A percentile compares a stretch with the other conserved stretches of the same genome.
These are phyloP conservation scores for Bolboschoenoplectus hybrid DNA, from an alignment of 202 grass and related monocot genomes.

Conservation along the genomic window DNA sequence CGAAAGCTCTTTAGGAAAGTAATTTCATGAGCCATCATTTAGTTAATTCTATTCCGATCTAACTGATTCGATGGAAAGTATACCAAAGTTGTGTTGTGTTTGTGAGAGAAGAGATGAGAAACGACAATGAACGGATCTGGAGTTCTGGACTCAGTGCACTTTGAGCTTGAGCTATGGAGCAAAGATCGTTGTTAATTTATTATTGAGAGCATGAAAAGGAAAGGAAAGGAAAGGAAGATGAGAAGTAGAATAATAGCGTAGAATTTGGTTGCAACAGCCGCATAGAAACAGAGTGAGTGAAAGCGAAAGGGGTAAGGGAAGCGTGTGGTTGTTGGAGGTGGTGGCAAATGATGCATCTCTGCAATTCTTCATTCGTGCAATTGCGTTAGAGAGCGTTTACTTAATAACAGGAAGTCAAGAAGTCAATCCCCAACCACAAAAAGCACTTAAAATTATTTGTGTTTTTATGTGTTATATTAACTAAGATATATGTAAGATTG, in stretches of 20 bases:
- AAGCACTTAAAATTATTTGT: no score
- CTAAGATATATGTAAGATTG: no score
- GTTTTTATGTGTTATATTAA: no score
- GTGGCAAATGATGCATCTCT: not conserved
- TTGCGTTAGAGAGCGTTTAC: not conserved
- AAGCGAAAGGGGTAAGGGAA: not conserved
- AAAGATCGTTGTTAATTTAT: conserved; percentile 17
- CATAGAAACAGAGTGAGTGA: not conserved
- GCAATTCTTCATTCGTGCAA: conserved; percentile 4
- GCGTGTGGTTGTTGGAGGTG: not conserved
- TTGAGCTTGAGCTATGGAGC: not conserved
- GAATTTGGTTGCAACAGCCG: conserved; percentile 24
- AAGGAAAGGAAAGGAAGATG: not conserved
- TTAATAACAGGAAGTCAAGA: no score
- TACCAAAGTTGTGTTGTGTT: not conserved
- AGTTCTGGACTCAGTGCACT: not conserved
- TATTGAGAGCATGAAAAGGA: not conserved
- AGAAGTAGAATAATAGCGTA: not conserved
- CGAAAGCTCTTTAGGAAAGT: conserved; percentile 54
- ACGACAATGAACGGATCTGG: conserved; percentile 17
- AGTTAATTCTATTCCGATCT: not conserved
- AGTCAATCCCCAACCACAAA: no score
- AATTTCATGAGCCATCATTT: conserved; percentile 27
- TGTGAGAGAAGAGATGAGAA: not conserved
- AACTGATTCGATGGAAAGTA: no score